phyloP scores from a whole-genome alignment of 169 alveolate genomes.

The Plasmodium relictum region DNA sequence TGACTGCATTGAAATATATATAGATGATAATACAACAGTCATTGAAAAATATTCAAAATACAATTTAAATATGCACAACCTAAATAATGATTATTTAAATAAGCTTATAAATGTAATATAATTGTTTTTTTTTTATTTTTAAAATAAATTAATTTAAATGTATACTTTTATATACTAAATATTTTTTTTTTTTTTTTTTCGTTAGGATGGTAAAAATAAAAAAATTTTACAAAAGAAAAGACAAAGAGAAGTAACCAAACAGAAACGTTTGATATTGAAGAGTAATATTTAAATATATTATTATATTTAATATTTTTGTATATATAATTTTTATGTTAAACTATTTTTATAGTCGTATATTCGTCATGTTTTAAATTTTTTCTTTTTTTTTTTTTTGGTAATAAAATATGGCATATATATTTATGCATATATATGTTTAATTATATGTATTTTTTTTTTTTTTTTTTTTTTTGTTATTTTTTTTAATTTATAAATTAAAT shows the following conservation, averaged over 20 bases:
- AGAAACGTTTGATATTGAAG: slow-evolving; percentile 47
- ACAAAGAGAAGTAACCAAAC: slow-evolving; percentile 32
- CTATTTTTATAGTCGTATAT: too few relatives aligned
- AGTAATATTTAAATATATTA: slow-evolving; percentile 2
- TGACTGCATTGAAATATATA: slow-evolving; percentile 70
- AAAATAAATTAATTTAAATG: neutral
- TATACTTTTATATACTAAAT: neutral
- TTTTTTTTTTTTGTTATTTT: too few relatives aligned
- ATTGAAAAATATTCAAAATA: slow-evolving; percentile 44
- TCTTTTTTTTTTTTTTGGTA: too few relatives aligned
- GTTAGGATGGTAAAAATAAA: slow-evolving; percentile 76
- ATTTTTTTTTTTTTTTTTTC: neutral
- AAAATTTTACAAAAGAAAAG: slow-evolving; percentile 47
- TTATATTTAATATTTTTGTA: too few relatives aligned
- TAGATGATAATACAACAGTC: slow-evolving; percentile 22
- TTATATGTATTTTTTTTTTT: too few relatives aligned
- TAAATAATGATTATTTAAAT: slow-evolving; percentile 58
- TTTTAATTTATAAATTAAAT: too few relatives aligned
- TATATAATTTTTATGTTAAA: too few relatives aligned
- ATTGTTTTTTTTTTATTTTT: neutral
- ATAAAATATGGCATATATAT: too few relatives aligned
- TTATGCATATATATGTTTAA: too few relatives aligned
- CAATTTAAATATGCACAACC: slow-evolving; percentile 30
- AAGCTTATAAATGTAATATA: slow-evolving; percentile 58
- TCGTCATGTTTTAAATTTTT: too few relatives aligned